Base-by-base conservation (phyloP, 2,329 filamentous ascomycete genomes). In the Neopestalotiopsis sp. region DNA sequence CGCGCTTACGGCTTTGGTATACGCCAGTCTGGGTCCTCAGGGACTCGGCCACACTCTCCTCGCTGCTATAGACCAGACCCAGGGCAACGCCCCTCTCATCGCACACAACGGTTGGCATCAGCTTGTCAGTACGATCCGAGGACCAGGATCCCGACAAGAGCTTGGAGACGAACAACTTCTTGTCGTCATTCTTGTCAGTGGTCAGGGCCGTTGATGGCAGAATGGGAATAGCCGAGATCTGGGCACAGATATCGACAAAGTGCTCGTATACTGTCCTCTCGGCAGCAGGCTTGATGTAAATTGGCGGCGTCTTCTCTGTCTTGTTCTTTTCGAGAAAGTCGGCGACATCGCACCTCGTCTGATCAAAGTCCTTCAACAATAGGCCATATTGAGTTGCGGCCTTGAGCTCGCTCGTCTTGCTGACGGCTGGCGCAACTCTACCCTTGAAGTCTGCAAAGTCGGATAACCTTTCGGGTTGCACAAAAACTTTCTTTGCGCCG, bases 1-100 rank as follows among this genome's bases (percentile, higher is more conserved):
- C 96, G 59, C 96, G 89, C 85, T 98, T 98, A 66, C 96, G 89
- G 83, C 95, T 98, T 82, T 98, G 94, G 80, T 99, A 99, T 49
- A 98, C 95, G 40, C 96, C 95, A 0, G 84, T 85, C 74, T 87
- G 84, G 5, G 94, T 97, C 75, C 89, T 89, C 70, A 99, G 79
- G 49, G 95, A 95, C 82, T 97, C 95, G 9, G 90, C 86, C 42
- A 99, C 90, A 78, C 95, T 98, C 80, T 97, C 93, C 71, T 92
- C 90, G 77, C 93, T 98, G 81, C 95, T 97, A 85, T 98, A 99
- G 20, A 98, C 96, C 72, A 99, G 83, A 0, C 96, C 96, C 14
- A 99, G 84, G 9, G 94, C 93, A 24, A 92, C 85, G 1, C 94
- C 95, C 63, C 92, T 86, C 84, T 97, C 94, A 78, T 99, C 94